phyloP scores from a whole-genome alignment of 1,139 yeast species.

The Schwanniomyces etchellsii region DNA sequence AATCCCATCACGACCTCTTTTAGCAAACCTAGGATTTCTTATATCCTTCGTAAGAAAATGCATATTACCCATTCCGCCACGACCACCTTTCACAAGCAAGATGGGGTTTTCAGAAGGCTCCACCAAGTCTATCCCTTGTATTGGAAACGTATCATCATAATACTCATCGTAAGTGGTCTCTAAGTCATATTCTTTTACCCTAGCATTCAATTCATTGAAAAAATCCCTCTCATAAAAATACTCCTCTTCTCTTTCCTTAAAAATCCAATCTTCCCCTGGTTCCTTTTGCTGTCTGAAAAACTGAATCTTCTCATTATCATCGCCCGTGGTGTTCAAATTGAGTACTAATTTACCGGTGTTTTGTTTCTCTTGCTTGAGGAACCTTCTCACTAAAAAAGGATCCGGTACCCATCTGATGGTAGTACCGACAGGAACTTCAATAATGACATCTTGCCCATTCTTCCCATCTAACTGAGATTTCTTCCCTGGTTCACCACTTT shows the following conservation, averaged over 20 bases:
- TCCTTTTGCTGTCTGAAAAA: slow-evolving; percentile 48
- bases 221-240: slow-evolving; percentile 61
- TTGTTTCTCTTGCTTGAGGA: slow-evolving; percentile 24
- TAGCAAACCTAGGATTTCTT: slow-evolving; percentile 85
- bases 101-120: slow-evolving; percentile 62
- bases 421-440: slow-evolving; percentile 91
- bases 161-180: slow-evolving; percentile 58
- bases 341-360: slow-evolving; percentile 22
- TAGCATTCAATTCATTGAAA: slow-evolving; percentile 57
- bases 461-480: slow-evolving; percentile 79
- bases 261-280: slow-evolving; percentile 85
- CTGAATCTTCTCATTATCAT: slow-evolving; percentile 35
- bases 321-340: slow-evolving; percentile 19
- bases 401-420: slow-evolving; percentile 81
- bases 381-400: slow-evolving; percentile 43
- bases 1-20: slow-evolving; percentile 67
- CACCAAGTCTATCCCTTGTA: slow-evolving; percentile 71
- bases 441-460: slow-evolving; percentile 68
- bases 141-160: slow-evolving; percentile 63
- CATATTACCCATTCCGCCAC: slow-evolving; percentile 95
- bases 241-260: slow-evolving; percentile 67
- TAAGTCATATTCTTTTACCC: slow-evolving; percentile 60
- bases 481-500: slow-evolving; percentile 66
- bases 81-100: slow-evolving; percentile 76
- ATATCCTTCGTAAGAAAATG: slow-evolving; percentile 80